Evolutionary conservation across 306 rosid species (phyloP).

Genomic region (Lablab purpureus): DNA sequence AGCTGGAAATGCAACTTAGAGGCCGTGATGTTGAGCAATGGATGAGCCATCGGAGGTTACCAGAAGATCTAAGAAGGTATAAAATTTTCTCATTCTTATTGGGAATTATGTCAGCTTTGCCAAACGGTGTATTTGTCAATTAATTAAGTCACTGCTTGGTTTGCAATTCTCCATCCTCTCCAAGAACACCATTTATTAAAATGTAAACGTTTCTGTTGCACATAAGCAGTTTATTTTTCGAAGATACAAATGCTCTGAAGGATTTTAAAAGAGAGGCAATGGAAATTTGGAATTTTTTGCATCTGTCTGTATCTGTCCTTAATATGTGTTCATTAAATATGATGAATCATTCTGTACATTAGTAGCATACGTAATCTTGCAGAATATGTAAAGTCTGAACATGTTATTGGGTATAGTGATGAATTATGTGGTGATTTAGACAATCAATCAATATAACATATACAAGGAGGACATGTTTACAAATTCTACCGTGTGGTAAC

Average conservation of each 20-base stretch:
- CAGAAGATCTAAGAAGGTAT: conserved; percentile 40
- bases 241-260: background rate
- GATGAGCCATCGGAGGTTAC: conserved; percentile 49
- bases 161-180: background rate
- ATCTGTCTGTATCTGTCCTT: background rate
- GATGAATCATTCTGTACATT: background rate
- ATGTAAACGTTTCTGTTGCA: background rate
- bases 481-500: background rate
- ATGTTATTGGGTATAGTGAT: background rate
- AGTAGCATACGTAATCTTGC: background rate
- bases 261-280: background rate
- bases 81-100: background rate
- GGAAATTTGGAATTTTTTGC: background rate
- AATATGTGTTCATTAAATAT: conserved; percentile 8
- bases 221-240: background rate
- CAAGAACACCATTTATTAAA: background rate
- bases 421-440: background rate
- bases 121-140: background rate
- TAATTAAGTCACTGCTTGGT: conserved; percentile 16
- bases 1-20: conserved; percentile 48
- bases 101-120: background rate
- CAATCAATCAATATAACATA: background rate
- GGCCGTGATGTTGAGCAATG: conserved; percentile 48
- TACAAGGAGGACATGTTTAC: background rate
- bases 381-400: background rate